A percentile compares a stretch with the other conserved stretches of the same genome.
Conservation (phyloP, 768 basidiomycete species). For the Tricholomella constricta region DNA sequence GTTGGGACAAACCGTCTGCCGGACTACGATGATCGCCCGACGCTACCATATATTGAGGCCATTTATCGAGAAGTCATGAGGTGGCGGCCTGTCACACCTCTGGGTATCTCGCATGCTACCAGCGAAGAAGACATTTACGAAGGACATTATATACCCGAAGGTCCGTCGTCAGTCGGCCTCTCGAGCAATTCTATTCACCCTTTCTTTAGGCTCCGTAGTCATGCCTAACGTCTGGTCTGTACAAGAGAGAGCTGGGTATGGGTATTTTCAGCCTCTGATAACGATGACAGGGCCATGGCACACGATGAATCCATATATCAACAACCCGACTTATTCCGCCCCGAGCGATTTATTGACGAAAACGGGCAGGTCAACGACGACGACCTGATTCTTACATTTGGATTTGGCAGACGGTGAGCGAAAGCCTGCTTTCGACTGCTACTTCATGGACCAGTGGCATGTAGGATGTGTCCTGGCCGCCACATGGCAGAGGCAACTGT, state of each 20-base stretch:
- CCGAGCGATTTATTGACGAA: constrained; percentile 51
- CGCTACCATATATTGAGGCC: constrained; percentile 42
- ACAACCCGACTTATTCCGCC: constrained; percentile 53
- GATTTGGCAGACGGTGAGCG: constrained; percentile 35
- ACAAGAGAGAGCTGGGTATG: neutral
- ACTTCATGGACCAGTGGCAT: neutral
- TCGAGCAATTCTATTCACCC: too few species aligned
- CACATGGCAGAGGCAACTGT: constrained; percentile 24
- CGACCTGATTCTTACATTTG: constrained; percentile 26
- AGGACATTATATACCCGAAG: constrained; percentile 21
- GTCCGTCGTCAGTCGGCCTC: neutral
- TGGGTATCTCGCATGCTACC: constrained; percentile 22
- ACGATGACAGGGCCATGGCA: constrained; percentile 41
- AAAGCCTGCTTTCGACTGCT: neutral
- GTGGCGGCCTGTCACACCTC: constrained; percentile 36
- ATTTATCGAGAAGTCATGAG: constrained; percentile 40
- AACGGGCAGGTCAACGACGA: constrained; percentile 28
- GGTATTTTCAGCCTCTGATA: constrained; percentile 2
- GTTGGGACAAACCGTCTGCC: constrained; percentile 40
- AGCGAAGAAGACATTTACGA: constrained; percentile 19
- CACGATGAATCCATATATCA: constrained; percentile 53
- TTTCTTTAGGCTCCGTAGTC: constrained; percentile 18
- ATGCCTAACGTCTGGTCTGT: constrained; percentile 25
- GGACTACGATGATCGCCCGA: constrained; percentile 35
- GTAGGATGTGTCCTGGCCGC: constrained; percentile 27